Evolutionary conservation across 768 basidiomycete genomes (phyloP).

Genomic region (Baorangia bicolor): DNA sequence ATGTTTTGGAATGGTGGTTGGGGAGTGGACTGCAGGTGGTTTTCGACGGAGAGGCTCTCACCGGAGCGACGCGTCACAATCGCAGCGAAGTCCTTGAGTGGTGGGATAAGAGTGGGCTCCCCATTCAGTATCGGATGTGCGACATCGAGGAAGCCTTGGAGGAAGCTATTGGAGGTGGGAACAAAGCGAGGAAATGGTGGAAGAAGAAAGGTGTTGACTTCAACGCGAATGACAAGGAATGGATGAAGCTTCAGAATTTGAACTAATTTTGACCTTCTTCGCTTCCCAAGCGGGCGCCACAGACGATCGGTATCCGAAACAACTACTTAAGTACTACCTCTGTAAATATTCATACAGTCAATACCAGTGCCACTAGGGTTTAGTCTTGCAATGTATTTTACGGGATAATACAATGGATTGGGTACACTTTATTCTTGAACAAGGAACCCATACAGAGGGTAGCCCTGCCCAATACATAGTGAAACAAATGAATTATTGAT

Average conservation of each 20-base stretch:
- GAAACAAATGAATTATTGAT: background rate
- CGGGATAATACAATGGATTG: constrained; percentile 6
- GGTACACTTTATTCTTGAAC: constrained; percentile 11
- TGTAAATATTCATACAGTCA: background rate
- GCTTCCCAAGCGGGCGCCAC: background rate
- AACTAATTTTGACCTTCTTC: constrained; percentile 40
- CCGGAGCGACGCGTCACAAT: constrained; percentile 79
- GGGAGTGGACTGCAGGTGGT: constrained; percentile 72
- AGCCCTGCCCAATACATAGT: background rate
- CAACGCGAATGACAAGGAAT: constrained; percentile 80
- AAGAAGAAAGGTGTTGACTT: constrained; percentile 78
- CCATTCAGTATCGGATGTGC: constrained; percentile 85
- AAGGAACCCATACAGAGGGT: background rate
- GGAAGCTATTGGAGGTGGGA: constrained; percentile 81
- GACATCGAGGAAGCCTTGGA: constrained; percentile 91
- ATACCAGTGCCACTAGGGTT: background rate
- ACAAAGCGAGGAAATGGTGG: constrained; percentile 80
- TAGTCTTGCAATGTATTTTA: constrained; percentile 9
- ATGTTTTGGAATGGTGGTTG: constrained; percentile 83
- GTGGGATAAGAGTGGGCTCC: constrained; percentile 80
- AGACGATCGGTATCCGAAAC: background rate
- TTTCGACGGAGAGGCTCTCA: constrained; percentile 79
- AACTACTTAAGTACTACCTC: background rate
- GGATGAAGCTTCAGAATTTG: constrained; percentile 80
- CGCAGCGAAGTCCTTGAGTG: constrained; percentile 81